Conservation (phyloP, 148 eudicot species). For the Arbutus unedo region DNA sequence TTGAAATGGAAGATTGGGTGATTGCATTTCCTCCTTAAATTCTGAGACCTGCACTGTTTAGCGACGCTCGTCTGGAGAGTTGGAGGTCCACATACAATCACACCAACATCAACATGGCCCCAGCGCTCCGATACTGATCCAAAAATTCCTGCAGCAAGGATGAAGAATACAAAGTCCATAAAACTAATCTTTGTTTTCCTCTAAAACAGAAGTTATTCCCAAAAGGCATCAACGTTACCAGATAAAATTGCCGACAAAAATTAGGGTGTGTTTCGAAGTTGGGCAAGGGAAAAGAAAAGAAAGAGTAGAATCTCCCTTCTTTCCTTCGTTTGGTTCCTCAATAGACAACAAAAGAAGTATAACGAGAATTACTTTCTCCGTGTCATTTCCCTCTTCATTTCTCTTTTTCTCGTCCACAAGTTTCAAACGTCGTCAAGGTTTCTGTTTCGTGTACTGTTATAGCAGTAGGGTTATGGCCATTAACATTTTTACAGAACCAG, state of each 20-base stretch:
- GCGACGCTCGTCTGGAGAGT: conserved; percentile 68
- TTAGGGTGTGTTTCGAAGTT: background rate
- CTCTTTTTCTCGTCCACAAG: too few species aligned
- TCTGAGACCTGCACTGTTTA: conserved; percentile 57
- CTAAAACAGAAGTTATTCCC: background rate
- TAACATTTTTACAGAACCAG: background rate
- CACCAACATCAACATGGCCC: conserved; percentile 75
- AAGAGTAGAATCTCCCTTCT: too few species aligned
- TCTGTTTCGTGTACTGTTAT: too few species aligned
- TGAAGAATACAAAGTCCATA: background rate
- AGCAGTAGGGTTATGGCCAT: too few species aligned
- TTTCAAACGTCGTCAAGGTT: too few species aligned
- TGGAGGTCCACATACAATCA: conserved; percentile 77
- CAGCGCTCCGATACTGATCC: conserved; percentile 42
- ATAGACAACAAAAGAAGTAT: too few species aligned
- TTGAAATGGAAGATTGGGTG: conserved; percentile 74
- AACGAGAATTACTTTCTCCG: too few species aligned
- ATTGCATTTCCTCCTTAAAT: conserved; percentile 40
- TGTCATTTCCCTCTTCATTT: too few species aligned
- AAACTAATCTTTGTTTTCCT: too few species aligned
- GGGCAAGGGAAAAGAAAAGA: background rate
- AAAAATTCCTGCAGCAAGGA: conserved; percentile 53
- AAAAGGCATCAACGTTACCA: too few species aligned
- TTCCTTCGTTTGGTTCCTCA: too few species aligned
- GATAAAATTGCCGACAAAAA: too few species aligned